phyloP scores from a whole-genome alignment of 495 filamentous ascomycete genomes.

The Physcia stellaris region DNA sequence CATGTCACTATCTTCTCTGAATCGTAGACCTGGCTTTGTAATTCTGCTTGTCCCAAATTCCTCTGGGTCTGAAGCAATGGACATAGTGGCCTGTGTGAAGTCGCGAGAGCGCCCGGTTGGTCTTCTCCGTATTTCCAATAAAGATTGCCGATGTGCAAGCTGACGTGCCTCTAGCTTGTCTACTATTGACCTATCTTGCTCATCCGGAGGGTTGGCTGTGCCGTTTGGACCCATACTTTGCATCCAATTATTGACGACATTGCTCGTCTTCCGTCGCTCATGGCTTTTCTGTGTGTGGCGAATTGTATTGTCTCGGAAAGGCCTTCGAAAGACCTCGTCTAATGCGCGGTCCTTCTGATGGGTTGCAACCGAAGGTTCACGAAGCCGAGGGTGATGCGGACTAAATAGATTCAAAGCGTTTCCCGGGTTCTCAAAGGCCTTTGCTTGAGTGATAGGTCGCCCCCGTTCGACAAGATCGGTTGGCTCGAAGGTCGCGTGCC shows the following conservation, averaged over 20 bases:
- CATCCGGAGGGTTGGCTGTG: conserved; percentile 46
- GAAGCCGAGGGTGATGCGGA: conserved; percentile 42
- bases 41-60: conserved; percentile 20
- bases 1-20: conserved; percentile 6
- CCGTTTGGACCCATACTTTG: conserved; percentile 53
- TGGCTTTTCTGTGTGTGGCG: conserved; percentile 35
- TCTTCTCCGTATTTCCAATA: conserved; percentile 21
- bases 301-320: conserved; percentile 32
- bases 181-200: conserved; percentile 44
- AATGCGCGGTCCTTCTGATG: conserved; percentile 80
- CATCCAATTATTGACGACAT: conserved; percentile 78
- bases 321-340: conserved; percentile 77
- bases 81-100: conserved; percentile 37
- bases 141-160: conserved; percentile 16
- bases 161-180: conserved; percentile 39
- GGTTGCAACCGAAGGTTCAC: conserved; percentile 70
- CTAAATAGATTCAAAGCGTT: conserved; percentile 47
- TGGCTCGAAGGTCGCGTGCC: conserved; percentile 54
- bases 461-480: conserved; percentile 51
- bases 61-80: conserved; percentile 46
- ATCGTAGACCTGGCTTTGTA: not conserved
- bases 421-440: conserved; percentile 34
- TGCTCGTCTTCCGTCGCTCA: conserved; percentile 52
- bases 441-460: conserved; percentile 20
- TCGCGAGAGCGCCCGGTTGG: conserved; percentile 26